Evolutionary conservation across 441 rosid species (phyloP).

Genomic region (Erodium moschatum): DNA sequence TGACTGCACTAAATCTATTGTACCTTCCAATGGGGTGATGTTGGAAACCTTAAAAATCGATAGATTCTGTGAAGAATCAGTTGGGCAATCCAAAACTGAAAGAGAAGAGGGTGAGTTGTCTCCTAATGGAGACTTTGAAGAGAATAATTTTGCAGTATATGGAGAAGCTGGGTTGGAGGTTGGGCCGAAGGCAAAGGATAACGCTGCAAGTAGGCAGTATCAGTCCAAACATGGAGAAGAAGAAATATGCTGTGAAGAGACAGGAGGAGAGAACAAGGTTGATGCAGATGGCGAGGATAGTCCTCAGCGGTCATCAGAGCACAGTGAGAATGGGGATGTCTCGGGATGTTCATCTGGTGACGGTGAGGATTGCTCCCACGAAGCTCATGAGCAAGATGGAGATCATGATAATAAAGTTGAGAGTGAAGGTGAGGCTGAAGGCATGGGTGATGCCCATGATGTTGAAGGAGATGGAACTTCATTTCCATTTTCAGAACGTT

Average conservation of each 20-base stretch:
- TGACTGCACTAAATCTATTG: conserved; percentile 14
- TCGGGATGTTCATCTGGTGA: conserved; percentile 83
- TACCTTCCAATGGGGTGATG: conserved; percentile 41
- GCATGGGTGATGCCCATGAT: conserved; percentile 65
- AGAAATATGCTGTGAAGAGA: conserved; percentile 38
- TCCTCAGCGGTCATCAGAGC: conserved; percentile 46
- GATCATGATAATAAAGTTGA: conserved; percentile 76
- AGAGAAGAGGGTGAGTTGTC: conserved; percentile 98
- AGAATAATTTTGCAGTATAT: conserved; percentile 72
- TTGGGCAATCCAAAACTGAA: conserved; percentile 52
- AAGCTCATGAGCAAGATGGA: conserved; percentile 66
- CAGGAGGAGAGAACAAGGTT: conserved; percentile 59
- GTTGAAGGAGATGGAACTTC: conserved; percentile 54
- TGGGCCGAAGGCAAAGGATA: too few relatives aligned
- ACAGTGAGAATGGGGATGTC: conserved; percentile 78
- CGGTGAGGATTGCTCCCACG: conserved; percentile 55
- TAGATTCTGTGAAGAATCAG: conserved; percentile 45
- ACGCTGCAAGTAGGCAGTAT: conserved; percentile 33
- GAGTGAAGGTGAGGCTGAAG: conserved; percentile 95
- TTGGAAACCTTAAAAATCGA: conserved; percentile 38
- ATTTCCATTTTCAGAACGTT: conserved; percentile 56
- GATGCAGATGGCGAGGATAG: conserved; percentile 47
- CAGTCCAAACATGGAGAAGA: conserved; percentile 41
- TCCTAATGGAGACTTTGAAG: conserved; percentile 32
- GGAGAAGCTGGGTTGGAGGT: conserved; percentile 35